Evolutionary conservation across 345 rosid genomes (phyloP), one percentile per base, ranked within the genome.

Genomic region (Boechera divaricarpa): DNA sequence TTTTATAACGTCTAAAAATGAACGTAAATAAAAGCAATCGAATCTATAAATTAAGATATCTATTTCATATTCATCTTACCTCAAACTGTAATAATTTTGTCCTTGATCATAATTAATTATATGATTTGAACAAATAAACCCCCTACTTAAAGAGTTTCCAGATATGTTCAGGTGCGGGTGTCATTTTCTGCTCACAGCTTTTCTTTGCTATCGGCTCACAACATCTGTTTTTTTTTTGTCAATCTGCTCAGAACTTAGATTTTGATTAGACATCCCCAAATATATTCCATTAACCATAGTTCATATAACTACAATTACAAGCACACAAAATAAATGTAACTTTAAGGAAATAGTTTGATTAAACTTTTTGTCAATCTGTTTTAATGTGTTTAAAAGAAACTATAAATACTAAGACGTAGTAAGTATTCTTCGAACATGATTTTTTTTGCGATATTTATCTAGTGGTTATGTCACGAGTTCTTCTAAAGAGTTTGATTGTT

Each of bases 51-150:
- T 16, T 5, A 38, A 28, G 6, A 45, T 47, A 32, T 7, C 10
- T 65, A 54, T 31, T 35, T 12, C n/a, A 55, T 32, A 55, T 24
- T 12, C 9, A 55, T 35, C 15, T 59, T 13, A 60, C 52, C 13
- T 36, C 39, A 69, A 47, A 61, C 18, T 24, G 24, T 35, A 39
- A 44, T 54, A 53, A 18, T 52, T n/a, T 32, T 39, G 41, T 21
- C 39, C 33, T 18, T 15, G 10, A 64, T 56, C 62, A 38, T 48
- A 71, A 71, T 55, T 61, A 44, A 75, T 72, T 81, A 33, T 47
- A 13, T 71, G 77, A 77, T 65, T 38, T 56, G 67, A 77, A 77
- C 77, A 71, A 71, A 57, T 41, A 77, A 64, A 72, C 62, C 15
- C 67, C 81, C 3, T 2, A 9, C 2, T 70, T 56, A 71, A 77